Conservation (phyloP, 2,329 filamentous ascomycete species). For the Pyrenophora seminiperda region DNA sequence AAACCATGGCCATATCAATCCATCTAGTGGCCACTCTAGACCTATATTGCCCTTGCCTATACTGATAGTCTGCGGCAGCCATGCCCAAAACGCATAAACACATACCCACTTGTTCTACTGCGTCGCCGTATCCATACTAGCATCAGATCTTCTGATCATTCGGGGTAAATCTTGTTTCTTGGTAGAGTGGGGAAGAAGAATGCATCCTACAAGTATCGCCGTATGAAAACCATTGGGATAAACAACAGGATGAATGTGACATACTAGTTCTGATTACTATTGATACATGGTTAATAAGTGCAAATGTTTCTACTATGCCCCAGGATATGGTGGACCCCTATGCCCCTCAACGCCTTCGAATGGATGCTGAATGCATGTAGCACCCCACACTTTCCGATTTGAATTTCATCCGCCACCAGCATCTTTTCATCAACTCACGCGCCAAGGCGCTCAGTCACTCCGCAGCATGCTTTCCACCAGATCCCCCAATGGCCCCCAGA, state of each 20-base stretch:
- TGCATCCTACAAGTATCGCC: not conserved
- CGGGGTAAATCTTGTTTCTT: no score
- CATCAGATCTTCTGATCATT: no score
- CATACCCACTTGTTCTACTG: no score
- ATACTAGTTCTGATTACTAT: slow-evolving; percentile 13
- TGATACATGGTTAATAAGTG: slow-evolving; percentile 21
- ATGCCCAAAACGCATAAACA: no score
- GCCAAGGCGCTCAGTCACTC: slow-evolving; percentile 63
- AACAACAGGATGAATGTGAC: not conserved
- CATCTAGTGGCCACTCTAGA: no score
- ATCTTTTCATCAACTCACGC: not conserved
- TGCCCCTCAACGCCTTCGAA: slow-evolving; percentile 12
- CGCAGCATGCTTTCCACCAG: slow-evolving; percentile 96
- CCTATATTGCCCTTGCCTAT: no score
- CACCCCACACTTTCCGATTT: not conserved
- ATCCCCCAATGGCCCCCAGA: slow-evolving; percentile 94
- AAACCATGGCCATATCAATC: no score
- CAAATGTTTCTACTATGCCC: slow-evolving; percentile 15
- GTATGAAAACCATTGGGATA: not conserved
- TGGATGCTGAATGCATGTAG: not conserved
- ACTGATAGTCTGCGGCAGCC: no score
- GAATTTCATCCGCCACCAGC: not conserved
- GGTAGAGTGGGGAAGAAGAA: no score
- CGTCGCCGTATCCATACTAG: no score
- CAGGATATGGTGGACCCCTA: not conserved